Evolutionary conservation across 371 early-diverging fungal genomes (phyloP), one percentile per base, ranked within the genome.

Genomic region (Mortierella sp.): DNA sequence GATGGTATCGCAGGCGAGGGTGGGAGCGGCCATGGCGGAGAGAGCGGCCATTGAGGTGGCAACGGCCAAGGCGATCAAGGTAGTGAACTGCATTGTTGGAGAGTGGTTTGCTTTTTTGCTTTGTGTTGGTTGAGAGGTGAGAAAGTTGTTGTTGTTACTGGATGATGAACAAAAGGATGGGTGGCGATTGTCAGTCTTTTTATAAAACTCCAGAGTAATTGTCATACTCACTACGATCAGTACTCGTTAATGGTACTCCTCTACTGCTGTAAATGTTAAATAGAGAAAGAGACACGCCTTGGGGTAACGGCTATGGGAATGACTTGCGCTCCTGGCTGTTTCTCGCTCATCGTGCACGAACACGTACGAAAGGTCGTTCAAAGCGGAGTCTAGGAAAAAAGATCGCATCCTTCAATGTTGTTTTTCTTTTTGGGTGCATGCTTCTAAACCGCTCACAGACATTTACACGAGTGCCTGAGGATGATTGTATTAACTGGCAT

Each of bases 1-100:
- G 63, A 50, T 16, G 14, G 50, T 50, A 16, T 50, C 14, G 34
- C 58, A 58, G 28, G 28, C 14, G 14, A 13, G 58, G 28, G 58
- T 9, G 34, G 73, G 73, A 31, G 52, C 73, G 54, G 73, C 73
- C 24, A 52, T 50, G 73, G 52, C 52, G 13, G 38, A 72, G 34
- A 72, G 52, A 52, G 10, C 24, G 11, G 24, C 34, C 65, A 65
- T 38, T 24, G 52, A 48, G 73, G 38, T 9, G 34, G 47, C 38
- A 3, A 72, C 9, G 34, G 38, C 10, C 24, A 52, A 72, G 24
- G 31, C 31, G 24, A 52, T 52, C 24, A 72, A 16, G 13, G 52
- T 52, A 31, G 34, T 11, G 73, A 72, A 21, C 13, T 50, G 73
- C 24, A 72, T 28, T 50, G 52, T 65, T 19, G 38, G 38, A 24